Conservation (phyloP, 1,284 basidiomycete genomes). For the Entoloma clypeatum region DNA sequence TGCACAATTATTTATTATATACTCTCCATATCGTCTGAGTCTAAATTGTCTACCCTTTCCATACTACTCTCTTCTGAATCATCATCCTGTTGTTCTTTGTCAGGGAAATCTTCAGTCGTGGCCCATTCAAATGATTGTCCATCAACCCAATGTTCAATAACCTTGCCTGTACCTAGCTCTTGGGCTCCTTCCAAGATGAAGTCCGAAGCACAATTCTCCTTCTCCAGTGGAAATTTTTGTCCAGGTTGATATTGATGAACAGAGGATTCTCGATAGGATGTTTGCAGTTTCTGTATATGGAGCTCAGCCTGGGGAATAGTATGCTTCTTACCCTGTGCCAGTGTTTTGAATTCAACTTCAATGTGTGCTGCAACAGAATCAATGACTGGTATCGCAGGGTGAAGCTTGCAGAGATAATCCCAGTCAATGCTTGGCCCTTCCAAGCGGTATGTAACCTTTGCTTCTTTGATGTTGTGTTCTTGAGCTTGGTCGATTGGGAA, state of each 20-base stretch:
- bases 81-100: no score
- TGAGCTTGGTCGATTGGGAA: slow-evolving; percentile 27
- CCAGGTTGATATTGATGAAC: background rate
- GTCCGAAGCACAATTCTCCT: background rate
- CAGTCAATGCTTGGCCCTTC: slow-evolving; percentile 11
- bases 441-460: slow-evolving; percentile 24
- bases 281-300: slow-evolving; percentile 3
- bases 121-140: no score
- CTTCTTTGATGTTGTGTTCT: slow-evolving; percentile 31
- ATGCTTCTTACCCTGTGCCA: slow-evolving; percentile 8
- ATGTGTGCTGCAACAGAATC: slow-evolving; percentile 14
- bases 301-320: slow-evolving; percentile 8
- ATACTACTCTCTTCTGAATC: no score
- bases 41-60: no score
- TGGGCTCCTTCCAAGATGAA: background rate
- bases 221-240: background rate
- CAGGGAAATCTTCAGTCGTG: no score
- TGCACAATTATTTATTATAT: no score
- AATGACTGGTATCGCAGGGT: slow-evolving; percentile 16
- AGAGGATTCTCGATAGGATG: background rate
- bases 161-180: background rate
- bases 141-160: background rate
- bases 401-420: slow-evolving; percentile 15
- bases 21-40: no score
- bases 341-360: slow-evolving; percentile 16